Percentiles rank a stretch among this genome's conserved stretches.
Conservation (phyloP, 176 grass and related monocot species). For the Secale cereale region DNA sequence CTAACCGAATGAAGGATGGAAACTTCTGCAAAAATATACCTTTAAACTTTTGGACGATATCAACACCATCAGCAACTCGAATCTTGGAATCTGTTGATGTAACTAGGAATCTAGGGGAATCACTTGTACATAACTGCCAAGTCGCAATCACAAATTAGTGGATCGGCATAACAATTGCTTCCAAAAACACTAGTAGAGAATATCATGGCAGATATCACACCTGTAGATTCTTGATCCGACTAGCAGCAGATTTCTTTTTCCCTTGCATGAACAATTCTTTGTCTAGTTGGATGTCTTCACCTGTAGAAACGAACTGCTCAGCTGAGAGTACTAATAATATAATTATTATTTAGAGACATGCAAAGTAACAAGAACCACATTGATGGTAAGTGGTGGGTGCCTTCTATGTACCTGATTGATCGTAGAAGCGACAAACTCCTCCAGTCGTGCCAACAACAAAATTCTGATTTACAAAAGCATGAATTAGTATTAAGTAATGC, state of each 20-base stretch:
- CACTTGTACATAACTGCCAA: slow-evolving; percentile 49
- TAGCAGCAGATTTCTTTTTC: slow-evolving; percentile 58
- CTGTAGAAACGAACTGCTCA: slow-evolving; percentile 31
- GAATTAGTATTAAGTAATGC: slow-evolving; percentile 5
- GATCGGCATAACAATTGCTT: neutral
- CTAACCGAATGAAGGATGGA: neutral
- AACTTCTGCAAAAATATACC: slow-evolving; percentile 20
- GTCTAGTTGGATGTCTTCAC: slow-evolving; percentile 55
- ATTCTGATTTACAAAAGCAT: slow-evolving; percentile 47
- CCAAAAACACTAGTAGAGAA: neutral
- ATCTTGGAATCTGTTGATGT: slow-evolving; percentile 68
- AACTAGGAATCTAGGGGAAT: slow-evolving; percentile 52
- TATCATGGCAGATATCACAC: slow-evolving; percentile 29
- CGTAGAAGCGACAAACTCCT: slow-evolving; percentile 75
- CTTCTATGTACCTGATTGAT: slow-evolving; percentile 45
- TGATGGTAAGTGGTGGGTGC: neutral
- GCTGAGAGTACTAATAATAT: neutral
- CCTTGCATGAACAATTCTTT: slow-evolving; percentile 51
- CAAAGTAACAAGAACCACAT: slow-evolving; percentile 7
- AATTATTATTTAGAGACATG: neutral
- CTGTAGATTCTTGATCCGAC: slow-evolving; percentile 74
- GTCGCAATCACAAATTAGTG: neutral
- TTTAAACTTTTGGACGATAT: slow-evolving; percentile 67
- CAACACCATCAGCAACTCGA: slow-evolving; percentile 52
- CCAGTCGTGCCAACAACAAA: slow-evolving; percentile 73